Evolutionary conservation across 2,329 filamentous ascomycete species (phyloP), one percentile per base, ranked within the genome.

Genomic region (Rhynchosporium agropyri): DNA sequence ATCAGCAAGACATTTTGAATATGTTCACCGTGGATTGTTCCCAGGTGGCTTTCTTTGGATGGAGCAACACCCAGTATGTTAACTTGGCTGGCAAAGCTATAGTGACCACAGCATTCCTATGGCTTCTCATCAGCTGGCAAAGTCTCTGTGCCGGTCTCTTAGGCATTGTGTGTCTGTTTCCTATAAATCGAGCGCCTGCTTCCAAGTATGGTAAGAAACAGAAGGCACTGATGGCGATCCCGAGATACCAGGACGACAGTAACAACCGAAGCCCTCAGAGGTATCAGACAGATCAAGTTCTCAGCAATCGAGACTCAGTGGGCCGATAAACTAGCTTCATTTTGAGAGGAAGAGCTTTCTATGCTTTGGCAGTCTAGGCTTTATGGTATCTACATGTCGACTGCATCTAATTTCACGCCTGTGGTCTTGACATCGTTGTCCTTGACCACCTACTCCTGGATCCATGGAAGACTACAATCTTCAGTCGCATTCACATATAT

Each of bases 261-360:
- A 13, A 81, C 93, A 33, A 89, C 88, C 1, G 90, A 94, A 74
- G 89, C 87, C 0, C 77, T 94, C 0, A 83, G 89, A 66, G 90
- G 90, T 3, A 92, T 93, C 66, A 84, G 89, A 1, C 90, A 93
- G 74, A 91, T 94, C 77, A 94, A 94, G 72, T 92, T 93, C 69
- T 89, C 89, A 0, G 90, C 90, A 0, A 76, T 90, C 1, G 90
- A 93, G 74, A 77, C 79, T n/a, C 83, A 89, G 68, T 93, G 90
- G 90, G 85, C 91, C 74, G 79, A 81, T 15, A 88, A 86, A 63
- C 89, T 93, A 71, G 75, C 81, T 66, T 74, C 81, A 64, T 83
- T 86, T 12, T 81, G 90, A 69, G 83, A 88, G 50, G 82, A 81
- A 43, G 90, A 93, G 72, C 81, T 93, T 3, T 74, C 76, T 3